Evolutionary conservation across 345 rosid species (phyloP).

Genomic region (Boechera retrofracta): DNA sequence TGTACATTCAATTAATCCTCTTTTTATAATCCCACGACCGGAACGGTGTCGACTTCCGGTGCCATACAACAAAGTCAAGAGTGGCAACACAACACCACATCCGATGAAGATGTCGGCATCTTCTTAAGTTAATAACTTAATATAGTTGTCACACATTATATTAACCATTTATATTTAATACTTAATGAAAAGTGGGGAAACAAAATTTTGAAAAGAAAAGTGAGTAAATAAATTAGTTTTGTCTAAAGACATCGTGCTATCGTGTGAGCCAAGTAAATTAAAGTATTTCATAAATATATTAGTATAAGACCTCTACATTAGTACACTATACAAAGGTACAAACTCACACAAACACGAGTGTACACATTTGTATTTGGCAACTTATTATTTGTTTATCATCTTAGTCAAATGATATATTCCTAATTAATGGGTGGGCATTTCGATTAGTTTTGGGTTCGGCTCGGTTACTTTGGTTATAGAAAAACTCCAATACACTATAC

Average conservation of each 20-base stretch:
- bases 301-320: too few relatives aligned
- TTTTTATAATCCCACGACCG: background rate
- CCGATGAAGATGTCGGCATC: background rate
- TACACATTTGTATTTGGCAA: background rate
- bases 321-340: background rate
- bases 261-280: constrained; percentile 16
- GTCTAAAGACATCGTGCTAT: constrained; percentile 22
- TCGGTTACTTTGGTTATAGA: too few relatives aligned
- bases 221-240: background rate
- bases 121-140: background rate
- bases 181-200: background rate
- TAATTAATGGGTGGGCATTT: too few relatives aligned
- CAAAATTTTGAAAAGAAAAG: background rate
- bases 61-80: background rate
- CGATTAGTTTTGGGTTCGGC: too few relatives aligned
- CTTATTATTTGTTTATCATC: background rate
- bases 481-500: background rate
- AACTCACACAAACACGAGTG: background rate
- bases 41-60: background rate
- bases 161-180: too few relatives aligned
- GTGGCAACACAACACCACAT: background rate
- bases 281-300: background rate
- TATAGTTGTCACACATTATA: too few relatives aligned
- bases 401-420: constrained; percentile 4
- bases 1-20: background rate